Base-by-base conservation (phyloP, 2,329 filamentous ascomycete genomes). In the Scedosporium boydii region DNA sequence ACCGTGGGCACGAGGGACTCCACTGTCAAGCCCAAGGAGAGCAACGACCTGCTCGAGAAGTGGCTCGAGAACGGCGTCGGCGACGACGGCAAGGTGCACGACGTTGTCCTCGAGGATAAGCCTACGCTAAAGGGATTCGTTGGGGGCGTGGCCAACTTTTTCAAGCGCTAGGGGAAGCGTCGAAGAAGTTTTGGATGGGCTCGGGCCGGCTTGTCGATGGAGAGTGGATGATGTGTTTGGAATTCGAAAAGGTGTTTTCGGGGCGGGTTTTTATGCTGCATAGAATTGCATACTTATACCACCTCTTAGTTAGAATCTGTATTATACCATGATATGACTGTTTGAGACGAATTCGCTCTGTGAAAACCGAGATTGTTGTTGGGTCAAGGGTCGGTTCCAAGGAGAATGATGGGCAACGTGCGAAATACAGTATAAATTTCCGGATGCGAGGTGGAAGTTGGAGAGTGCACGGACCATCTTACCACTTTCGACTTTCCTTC, bases 21-120 rank as follows among this genome's bases (percentile, higher is more conserved):
- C 57, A 74, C 80, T 6, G 85, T 98, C 69, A 98, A 97, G 77
- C 93, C 95, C 0, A 93, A 90, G 75, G 93, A 99, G 78, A 96
- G 93, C 76, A 99, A 99, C 71, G 87, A 91, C 64, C 68, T 99
- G 70, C 74, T 99, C 63, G 80, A 80, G 66, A 79, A 80, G 64
- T 98, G 93, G 93, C 71, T 95, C 65, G 80, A 87, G 65, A 67
- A 74, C 34, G 83, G 82, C 0, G 72, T 74, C 26, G 75, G 77
- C 1, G 74, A 68, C 1, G 73, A 73, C n/a, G 23, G 23, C 42
- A 71, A 72, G 12, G 80, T 85, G 34, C 66, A 69, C 4, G 82
- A 85, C 62, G 66, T 83, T 18, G 71, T 79, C 9, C 76, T 86
- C 53, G 77, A 80, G 59, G 77, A 77, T 2, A 79, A 78, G 68